These are phyloP conservation scores for Carallia pectinifolia DNA, from an alignment of 345 rosid species.

Conservation along the genomic window DNA sequence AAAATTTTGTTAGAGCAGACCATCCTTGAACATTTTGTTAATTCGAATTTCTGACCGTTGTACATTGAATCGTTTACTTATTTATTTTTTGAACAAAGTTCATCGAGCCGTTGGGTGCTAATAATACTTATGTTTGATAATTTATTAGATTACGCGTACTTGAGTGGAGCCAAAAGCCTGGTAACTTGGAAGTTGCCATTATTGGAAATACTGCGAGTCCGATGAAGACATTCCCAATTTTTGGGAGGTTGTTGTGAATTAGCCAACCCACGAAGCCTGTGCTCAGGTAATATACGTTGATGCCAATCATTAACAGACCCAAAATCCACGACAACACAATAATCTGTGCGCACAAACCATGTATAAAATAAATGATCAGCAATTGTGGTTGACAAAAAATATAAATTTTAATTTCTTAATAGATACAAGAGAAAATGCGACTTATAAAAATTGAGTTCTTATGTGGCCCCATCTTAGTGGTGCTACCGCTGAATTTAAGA, in stretches of 20 bases:
- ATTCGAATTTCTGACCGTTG: no score
- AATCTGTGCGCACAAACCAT: constrained; percentile 25
- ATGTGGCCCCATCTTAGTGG: constrained; percentile 70
- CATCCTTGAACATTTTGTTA: no score
- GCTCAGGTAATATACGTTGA: constrained; percentile 57
- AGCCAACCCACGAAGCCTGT: constrained; percentile 57
- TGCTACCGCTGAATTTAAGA: constrained; percentile 62
- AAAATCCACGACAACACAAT: constrained; percentile 57
- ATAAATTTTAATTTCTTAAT: background rate
- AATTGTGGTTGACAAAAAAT: no score
- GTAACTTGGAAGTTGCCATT: constrained; percentile 24
- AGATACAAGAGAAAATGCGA: background rate
- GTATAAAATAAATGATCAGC: no score
- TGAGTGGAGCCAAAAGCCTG: no score
- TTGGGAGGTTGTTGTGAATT: constrained; percentile 38
- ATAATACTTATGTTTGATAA: no score
- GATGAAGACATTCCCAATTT: constrained; percentile 38
- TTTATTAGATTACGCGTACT: no score
- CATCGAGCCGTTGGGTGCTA: no score
- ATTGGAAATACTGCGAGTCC: constrained; percentile 56
- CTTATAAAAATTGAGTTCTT: constrained; percentile 57
- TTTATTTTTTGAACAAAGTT: no score
- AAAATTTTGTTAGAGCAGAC: no score
- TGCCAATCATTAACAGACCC: constrained; percentile 49
- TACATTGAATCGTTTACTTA: no score